phyloP scores from a whole-genome alignment of 2,329 filamentous ascomycete genomes.

The Clonostachys byssicola region DNA sequence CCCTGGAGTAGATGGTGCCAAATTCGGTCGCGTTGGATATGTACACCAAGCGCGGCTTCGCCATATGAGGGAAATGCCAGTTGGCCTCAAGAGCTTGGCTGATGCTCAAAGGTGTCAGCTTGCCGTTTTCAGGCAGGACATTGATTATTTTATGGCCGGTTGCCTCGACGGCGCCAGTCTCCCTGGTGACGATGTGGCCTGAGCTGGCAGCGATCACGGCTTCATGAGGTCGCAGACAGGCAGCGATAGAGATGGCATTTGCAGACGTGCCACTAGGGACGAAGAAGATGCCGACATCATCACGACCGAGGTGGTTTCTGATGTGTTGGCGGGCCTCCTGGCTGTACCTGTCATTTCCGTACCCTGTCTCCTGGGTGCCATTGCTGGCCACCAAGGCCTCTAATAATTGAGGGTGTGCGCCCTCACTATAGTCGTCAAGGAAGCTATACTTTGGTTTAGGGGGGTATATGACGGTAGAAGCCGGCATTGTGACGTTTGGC shows the following conservation, averaged over 20 bases:
- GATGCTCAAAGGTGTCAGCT: slow-evolving; percentile 37
- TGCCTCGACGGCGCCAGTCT: slow-evolving; percentile 46
- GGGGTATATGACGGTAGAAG: too few species aligned
- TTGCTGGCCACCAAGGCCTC: slow-evolving; percentile 39
- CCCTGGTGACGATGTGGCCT: slow-evolving; percentile 42
- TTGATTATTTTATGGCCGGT: slow-evolving; percentile 48
- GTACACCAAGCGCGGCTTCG: slow-evolving; percentile 44
- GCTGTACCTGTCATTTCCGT: slow-evolving; percentile 39
- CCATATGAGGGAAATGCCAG: slow-evolving; percentile 47
- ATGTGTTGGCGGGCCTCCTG: slow-evolving; percentile 34
- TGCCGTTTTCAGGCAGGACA: slow-evolving; percentile 37
- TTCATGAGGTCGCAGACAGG: slow-evolving; percentile 43
- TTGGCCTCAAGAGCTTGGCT: slow-evolving; percentile 37
- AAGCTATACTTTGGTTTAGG: slow-evolving; percentile 30
- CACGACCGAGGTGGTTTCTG: slow-evolving; percentile 23
- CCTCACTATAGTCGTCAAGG: slow-evolving; percentile 47
- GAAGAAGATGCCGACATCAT: slow-evolving; percentile 42
- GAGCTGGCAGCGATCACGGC: slow-evolving; percentile 44
- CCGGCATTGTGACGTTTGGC: too few species aligned
- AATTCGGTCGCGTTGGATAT: slow-evolving; percentile 47
- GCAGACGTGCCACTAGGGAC: slow-evolving; percentile 47
- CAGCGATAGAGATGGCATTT: slow-evolving; percentile 46
- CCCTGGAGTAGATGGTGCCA: slow-evolving; percentile 40
- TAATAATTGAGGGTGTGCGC: slow-evolving; percentile 43
- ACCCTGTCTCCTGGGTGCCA: slow-evolving; percentile 36